Conservation (phyloP, 208 protist genomes). For the Crithidia sp. region DNA sequence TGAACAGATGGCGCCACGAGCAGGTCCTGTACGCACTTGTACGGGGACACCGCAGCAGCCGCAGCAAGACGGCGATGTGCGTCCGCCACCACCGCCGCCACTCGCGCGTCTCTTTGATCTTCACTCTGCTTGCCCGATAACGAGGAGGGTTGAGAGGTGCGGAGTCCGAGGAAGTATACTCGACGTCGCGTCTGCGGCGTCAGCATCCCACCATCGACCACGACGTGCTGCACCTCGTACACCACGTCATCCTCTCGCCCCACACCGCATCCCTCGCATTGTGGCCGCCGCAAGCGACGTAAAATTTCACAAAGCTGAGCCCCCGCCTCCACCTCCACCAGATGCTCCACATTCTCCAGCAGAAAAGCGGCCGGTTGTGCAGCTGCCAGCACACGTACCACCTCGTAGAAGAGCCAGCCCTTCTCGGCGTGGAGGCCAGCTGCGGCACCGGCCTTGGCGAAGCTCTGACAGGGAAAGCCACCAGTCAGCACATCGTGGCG, state of each 20-base stretch:
- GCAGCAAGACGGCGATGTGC: constrained; percentile 8
- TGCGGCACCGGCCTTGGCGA: constrained; percentile 62
- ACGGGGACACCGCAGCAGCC: constrained; percentile 5
- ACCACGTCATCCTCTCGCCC: background rate
- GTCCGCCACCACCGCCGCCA: constrained; percentile 15
- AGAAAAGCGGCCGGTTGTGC: constrained; percentile 58
- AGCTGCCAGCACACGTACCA: constrained; percentile 65
- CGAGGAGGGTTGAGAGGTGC: background rate
- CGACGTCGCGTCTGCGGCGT: constrained; percentile 64
- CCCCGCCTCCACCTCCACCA: constrained; percentile 59
- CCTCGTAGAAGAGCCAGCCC: constrained; percentile 80
- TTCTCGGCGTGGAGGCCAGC: constrained; percentile 53
- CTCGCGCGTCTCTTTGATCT: background rate
- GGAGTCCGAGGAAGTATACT: constrained; percentile 72
- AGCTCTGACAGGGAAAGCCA: constrained; percentile 89
- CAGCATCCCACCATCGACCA: constrained; percentile 60
- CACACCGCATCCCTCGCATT: background rate
- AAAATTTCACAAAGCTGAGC: constrained; percentile 53
- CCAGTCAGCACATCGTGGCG: constrained; percentile 77
- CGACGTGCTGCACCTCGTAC: constrained; percentile 43
- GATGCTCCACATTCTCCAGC: constrained; percentile 86
- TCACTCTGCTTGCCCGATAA: background rate
- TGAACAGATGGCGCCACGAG: constrained; percentile 10
- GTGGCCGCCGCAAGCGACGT: constrained; percentile 29
- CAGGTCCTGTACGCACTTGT: constrained; percentile 22